Evolutionary conservation across 345 rosid genomes (phyloP).

Genomic region (Aquilaria malaccensis): DNA sequence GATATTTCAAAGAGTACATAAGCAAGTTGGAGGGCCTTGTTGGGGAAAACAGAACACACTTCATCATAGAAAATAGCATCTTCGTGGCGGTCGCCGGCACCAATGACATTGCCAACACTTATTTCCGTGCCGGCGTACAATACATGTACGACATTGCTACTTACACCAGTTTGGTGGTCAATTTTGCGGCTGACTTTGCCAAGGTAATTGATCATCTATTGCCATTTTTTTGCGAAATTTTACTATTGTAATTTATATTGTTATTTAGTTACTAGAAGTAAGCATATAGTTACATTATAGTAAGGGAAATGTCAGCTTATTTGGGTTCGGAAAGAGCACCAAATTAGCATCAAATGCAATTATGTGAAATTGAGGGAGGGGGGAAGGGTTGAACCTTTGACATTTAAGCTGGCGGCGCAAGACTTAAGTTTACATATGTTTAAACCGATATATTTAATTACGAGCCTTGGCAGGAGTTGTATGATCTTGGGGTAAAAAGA

Average conservation of each 20-base stretch:
- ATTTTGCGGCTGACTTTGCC: conserved; percentile 22
- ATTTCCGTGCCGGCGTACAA: conserved; percentile 21
- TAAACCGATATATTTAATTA: too few relatives aligned
- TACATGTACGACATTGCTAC: conserved; percentile 23
- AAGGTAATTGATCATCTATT: conserved; percentile 16
- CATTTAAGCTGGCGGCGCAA: too few relatives aligned
- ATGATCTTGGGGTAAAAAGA: conserved; percentile 52
- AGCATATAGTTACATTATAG: too few relatives aligned
- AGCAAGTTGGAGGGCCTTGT: conserved; percentile 17
- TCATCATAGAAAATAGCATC: background rate
- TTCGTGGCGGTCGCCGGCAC: conserved; percentile 4
- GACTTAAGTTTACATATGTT: too few relatives aligned
- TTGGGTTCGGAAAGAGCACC: too few relatives aligned
- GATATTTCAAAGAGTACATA: conserved; percentile 24
- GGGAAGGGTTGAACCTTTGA: too few relatives aligned
- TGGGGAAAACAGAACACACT: conserved; percentile 8
- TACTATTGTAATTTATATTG: background rate
- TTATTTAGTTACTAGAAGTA: too few relatives aligned
- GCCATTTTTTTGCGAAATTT: too few relatives aligned
- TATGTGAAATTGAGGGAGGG: too few relatives aligned
- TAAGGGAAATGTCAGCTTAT: too few relatives aligned
- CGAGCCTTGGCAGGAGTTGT: conserved; percentile 34
- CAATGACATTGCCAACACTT: conserved; percentile 20
- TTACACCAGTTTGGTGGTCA: conserved; percentile 29
- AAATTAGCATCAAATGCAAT: too few relatives aligned